Conservation (phyloP, 108 stramenopile species). For the Pelagomonas calceolata region DNA sequence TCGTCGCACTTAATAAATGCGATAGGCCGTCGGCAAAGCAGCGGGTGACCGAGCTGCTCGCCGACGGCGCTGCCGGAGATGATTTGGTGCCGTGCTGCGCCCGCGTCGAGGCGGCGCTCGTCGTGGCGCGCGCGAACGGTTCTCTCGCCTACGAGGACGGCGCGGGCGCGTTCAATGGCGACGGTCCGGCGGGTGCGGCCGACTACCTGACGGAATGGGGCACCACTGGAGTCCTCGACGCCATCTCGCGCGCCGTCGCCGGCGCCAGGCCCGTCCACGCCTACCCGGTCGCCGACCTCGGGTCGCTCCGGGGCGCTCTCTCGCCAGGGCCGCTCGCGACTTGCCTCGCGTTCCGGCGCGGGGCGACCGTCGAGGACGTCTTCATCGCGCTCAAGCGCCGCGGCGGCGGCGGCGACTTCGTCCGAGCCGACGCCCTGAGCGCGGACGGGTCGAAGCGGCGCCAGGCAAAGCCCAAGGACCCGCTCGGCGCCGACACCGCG, state of each 20-base stretch:
- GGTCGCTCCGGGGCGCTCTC: neutral
- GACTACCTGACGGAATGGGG: neutral
- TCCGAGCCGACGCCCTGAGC: slow-evolving; percentile 14
- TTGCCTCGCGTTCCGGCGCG: slow-evolving; percentile 5
- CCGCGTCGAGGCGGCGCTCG: slow-evolving; percentile 1
- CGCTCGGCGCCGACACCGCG: no score
- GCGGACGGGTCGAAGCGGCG: no score
- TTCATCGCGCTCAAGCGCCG: slow-evolving; percentile 9
- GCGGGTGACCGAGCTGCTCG: slow-evolving; percentile 37
- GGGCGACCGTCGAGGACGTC: slow-evolving; percentile 16
- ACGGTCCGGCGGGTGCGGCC: neutral
- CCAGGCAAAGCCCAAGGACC: no score
- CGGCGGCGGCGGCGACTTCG: slow-evolving; percentile 17
- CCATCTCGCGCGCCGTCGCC: slow-evolving; percentile 9
- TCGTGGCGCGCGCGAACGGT: neutral
- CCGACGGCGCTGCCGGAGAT: neutral
- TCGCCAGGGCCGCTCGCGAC: neutral
- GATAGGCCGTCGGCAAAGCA: slow-evolving; percentile 46
- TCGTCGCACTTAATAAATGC: slow-evolving; percentile 67
- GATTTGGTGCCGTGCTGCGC: slow-evolving; percentile 9
- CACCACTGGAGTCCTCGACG: slow-evolving; percentile 10
- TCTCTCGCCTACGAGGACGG: neutral
- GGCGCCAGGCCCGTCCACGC: neutral
- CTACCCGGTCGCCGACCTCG: neutral
- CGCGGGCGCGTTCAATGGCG: slow-evolving; percentile 1